Percentiles rank a stretch among this genome's conserved stretches.
Conservation (phyloP, 2,329 filamentous ascomycete species). For the Orbilia brochopaga region DNA sequence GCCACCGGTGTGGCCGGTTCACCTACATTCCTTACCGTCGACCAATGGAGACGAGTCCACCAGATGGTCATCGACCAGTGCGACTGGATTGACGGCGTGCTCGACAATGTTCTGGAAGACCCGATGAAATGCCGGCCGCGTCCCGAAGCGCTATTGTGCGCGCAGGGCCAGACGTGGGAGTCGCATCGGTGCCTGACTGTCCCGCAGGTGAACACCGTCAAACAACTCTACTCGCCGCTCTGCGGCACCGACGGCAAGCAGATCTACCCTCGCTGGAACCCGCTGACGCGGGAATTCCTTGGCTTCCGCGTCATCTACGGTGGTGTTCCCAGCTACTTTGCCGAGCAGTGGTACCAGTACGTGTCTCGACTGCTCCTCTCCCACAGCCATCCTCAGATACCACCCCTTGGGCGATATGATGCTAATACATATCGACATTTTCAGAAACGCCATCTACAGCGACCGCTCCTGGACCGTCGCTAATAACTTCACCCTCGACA, state of each 20-base stretch:
- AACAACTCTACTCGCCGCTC: constrained; percentile 56
- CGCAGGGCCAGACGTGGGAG: constrained; percentile 19
- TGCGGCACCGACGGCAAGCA: constrained; percentile 56
- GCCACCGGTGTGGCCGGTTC: constrained; percentile 54
- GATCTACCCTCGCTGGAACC: constrained; percentile 53
- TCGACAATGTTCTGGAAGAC: constrained; percentile 61
- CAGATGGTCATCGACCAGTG: constrained; percentile 61
- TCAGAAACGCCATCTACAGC: constrained; percentile 60
- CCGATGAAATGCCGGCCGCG: constrained; percentile 57
- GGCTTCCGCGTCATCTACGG: constrained; percentile 24
- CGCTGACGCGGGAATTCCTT: constrained; percentile 34
- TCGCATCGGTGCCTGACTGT: constrained; percentile 55
- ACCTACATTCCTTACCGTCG: constrained; percentile 52
- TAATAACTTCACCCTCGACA: constrained; percentile 58
- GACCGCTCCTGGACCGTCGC: constrained; percentile 58
- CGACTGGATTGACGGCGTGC: constrained; percentile 61
- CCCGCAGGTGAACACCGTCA: constrained; percentile 56
- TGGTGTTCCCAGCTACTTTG: constrained; percentile 17
- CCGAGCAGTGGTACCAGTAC: constrained; percentile 30
- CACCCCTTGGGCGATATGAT: neutral
- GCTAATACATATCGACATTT: neutral
- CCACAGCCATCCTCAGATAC: neutral
- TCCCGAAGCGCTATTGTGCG: constrained; percentile 57
- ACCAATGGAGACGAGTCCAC: constrained; percentile 57
- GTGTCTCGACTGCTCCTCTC: neutral